phyloP scores from a whole-genome alignment of 148 eudicot species.

The Rhododendron vialii region DNA sequence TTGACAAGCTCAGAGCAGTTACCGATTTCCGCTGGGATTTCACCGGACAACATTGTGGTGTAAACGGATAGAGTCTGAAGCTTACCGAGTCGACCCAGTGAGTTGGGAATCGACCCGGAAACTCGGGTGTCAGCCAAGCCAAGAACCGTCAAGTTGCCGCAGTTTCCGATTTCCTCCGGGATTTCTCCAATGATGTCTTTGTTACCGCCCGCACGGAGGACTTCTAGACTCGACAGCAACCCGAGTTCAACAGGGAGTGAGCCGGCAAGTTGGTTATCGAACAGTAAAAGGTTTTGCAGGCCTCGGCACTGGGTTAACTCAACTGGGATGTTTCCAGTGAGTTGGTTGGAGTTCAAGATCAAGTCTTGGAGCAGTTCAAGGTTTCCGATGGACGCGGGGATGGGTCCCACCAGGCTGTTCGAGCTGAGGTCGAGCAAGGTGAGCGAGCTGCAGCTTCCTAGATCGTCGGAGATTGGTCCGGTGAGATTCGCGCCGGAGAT shows the following conservation, averaged over 20 bases:
- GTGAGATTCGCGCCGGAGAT: conserved; percentile 67
- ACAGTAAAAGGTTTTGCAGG: conserved; percentile 45
- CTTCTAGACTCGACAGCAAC: conserved; percentile 34
- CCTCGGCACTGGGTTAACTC: conserved; percentile 52
- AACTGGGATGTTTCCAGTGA: conserved; percentile 63
- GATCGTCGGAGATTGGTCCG: conserved; percentile 53
- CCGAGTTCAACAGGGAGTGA: conserved; percentile 60
- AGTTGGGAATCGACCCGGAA: conserved; percentile 58
- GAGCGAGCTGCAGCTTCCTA: conserved; percentile 46
- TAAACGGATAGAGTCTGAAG: conserved; percentile 61
- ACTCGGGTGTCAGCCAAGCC: conserved; percentile 78
- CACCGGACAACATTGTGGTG: conserved; percentile 62
- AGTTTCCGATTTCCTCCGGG: conserved; percentile 62
- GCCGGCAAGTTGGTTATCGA: conserved; percentile 64
- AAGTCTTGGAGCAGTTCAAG: conserved; percentile 51
- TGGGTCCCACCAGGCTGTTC: conserved; percentile 50
- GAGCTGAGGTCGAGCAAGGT: conserved; percentile 44
- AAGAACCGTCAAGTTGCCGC: conserved; percentile 53
- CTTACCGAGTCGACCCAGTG: conserved; percentile 48
- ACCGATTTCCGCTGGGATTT: conserved; percentile 60
- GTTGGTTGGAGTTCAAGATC: conserved; percentile 63
- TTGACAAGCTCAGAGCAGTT: conserved; percentile 68
- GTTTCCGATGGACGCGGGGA: conserved; percentile 54
- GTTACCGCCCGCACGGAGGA: conserved; percentile 71
- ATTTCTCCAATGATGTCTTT: conserved; percentile 57